A percentile compares a stretch with the other conserved stretches of the same genome.
phyloP scores from a whole-genome alignment of 805 yeast genomes.

The Schwanniomyces vanrijiae region DNA sequence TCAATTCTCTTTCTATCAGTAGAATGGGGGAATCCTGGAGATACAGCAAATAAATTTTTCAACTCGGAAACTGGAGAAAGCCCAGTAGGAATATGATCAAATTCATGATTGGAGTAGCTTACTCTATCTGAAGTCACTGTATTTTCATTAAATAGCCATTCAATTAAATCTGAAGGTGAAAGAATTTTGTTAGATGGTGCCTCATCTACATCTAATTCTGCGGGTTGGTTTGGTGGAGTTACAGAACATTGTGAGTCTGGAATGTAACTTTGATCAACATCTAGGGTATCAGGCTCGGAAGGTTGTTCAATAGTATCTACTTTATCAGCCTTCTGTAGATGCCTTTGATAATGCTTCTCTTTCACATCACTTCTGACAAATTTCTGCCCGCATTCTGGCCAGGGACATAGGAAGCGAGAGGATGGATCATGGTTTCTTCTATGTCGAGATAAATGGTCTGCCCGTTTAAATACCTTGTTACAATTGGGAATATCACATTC shows the following conservation, averaged over 20 bases:
- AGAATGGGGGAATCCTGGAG: conserved; percentile 20
- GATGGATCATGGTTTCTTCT: conserved; percentile 49
- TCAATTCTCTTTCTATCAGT: conserved; percentile 14
- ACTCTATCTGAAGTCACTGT: neutral
- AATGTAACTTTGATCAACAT: neutral
- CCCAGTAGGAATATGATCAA: conserved; percentile 9
- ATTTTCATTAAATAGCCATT: conserved; percentile 29
- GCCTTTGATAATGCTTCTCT: conserved; percentile 21
- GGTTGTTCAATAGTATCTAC: neutral
- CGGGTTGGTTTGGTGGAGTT: neutral
- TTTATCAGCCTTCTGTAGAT: conserved; percentile 6
- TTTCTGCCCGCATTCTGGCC: conserved; percentile 16
- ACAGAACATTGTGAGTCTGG: neutral
- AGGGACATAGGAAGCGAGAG: conserved; percentile 10
- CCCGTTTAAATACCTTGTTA: conserved; percentile 51
- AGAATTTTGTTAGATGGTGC: conserved; percentile 7
- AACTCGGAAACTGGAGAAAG: conserved; percentile 18
- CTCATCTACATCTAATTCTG: neutral
- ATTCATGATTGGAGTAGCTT: neutral
- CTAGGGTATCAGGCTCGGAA: neutral
- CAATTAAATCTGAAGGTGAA: conserved; percentile 30
- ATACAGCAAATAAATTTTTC: conserved; percentile 16
- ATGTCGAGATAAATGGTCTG: conserved; percentile 65
- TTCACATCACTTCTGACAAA: conserved; percentile 21
- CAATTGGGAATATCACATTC: conserved; percentile 50